Base-by-base conservation (phyloP, 192 early-diverging fungal genomes). In the Backusella tuberculispora region DNA sequence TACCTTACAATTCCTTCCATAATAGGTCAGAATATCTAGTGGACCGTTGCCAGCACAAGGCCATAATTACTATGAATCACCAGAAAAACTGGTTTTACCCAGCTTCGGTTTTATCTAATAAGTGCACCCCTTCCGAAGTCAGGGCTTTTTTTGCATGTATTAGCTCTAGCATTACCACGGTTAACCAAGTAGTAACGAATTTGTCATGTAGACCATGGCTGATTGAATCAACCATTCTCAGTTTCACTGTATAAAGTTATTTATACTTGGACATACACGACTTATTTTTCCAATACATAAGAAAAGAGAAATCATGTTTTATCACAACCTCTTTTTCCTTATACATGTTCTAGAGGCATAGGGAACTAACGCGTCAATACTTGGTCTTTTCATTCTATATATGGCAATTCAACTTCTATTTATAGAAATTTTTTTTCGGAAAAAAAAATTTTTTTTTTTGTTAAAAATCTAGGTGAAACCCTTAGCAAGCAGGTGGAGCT, bases 11-110 rank as follows among this genome's bases (percentile, higher is more conserved):
- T 90, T 89, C 83, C 90, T 83, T 90, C 86, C 85, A 67, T 92
- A 90, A 91, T 92, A 93, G 90, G 89, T 87, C 90, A 92, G 90
- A 91, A 90, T 90, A 91, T 91, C 90, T 89, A 92, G 90, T 90
- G 88, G 90, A 87, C 85, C 90, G 90, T 88, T 88, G 86, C 85
- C 83, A 81, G 83, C 87, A 89, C 66, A 67, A 67, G 66, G 66
- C 66, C 66, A 67, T 41, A 67, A 67, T 67, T 67, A 67, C 41
- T 67, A 67, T 67, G 66, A 67, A 67, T 67, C 66, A 67, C 66
- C 66, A 67, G 41, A 9, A 41, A 67, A 67, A 67, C 40, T 42
- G 66, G 40, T 67, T 67, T 67, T 67, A 67, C 66, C 40, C 66
- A 67, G 66, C 66, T 37, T 67, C 41, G 66, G 66, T 41, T 67